Conservation (phyloP, 495 filamentous ascomycete genomes). For the Corynascus novoguineensis region DNA sequence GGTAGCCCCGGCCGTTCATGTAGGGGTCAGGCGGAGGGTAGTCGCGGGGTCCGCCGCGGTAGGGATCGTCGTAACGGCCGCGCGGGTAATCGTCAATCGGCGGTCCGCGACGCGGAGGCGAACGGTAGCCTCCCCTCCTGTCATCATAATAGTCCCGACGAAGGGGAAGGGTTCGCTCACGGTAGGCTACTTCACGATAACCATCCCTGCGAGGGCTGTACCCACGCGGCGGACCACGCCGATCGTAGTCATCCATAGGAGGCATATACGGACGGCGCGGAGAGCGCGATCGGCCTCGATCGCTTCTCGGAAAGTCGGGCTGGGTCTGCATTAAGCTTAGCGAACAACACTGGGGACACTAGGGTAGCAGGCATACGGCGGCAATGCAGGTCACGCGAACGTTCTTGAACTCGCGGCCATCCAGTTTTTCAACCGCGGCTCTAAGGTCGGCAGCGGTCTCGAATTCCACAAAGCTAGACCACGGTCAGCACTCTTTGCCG, state of each 20-base stretch:
- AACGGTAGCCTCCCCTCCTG: constrained; percentile 62
- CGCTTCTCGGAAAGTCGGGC: constrained; percentile 59
- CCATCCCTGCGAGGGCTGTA: constrained; percentile 59
- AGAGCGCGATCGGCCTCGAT: constrained; percentile 70
- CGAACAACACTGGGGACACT: not conserved
- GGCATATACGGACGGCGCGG: constrained; percentile 55
- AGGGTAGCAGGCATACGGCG: constrained; percentile 58
- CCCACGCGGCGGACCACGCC: constrained; percentile 69
- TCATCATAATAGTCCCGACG: constrained; percentile 82
- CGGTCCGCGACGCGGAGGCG: constrained; percentile 65
- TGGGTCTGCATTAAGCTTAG: constrained; percentile 36
- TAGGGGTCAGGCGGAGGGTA: constrained; percentile 59
- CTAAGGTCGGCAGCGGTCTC: constrained; percentile 87
- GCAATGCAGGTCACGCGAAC: constrained; percentile 72
- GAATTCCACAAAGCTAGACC: constrained; percentile 93
- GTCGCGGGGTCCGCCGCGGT: constrained; percentile 46
- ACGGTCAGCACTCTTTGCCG: constrained; percentile 21
- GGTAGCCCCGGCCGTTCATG: constrained; percentile 56
- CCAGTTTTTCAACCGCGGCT: constrained; percentile 86
- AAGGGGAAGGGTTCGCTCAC: constrained; percentile 66
- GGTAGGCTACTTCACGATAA: constrained; percentile 61
- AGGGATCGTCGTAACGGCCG: constrained; percentile 57
- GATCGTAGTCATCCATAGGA: constrained; percentile 66
- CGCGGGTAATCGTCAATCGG: constrained; percentile 71
- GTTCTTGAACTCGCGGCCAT: constrained; percentile 86